Evolutionary conservation across 768 basidiomycete species (phyloP).

Genomic region (Pleurotus platypus): DNA sequence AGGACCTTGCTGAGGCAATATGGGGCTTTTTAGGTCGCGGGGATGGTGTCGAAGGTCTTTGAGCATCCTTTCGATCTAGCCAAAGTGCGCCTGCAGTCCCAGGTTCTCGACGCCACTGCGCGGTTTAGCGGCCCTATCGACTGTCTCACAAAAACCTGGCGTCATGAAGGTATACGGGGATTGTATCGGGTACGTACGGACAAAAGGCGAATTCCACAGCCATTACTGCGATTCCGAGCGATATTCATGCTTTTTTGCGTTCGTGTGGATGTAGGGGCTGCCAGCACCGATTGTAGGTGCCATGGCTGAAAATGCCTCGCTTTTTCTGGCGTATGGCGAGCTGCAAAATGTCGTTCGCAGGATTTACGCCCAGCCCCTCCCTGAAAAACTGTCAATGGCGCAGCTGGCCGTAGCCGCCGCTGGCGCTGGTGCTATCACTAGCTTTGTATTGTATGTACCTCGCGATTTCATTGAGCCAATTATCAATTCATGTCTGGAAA

Average conservation of each 20-base stretch:
- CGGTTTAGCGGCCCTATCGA: slow-evolving; percentile 86
- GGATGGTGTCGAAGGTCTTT: slow-evolving; percentile 78
- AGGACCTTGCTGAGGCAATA: not conserved
- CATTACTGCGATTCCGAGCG: not conserved
- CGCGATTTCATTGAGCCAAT: not conserved
- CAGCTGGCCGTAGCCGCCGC: slow-evolving; percentile 82
- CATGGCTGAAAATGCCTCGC: slow-evolving; percentile 88
- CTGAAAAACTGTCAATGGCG: slow-evolving; percentile 53
- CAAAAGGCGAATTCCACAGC: too few relatives aligned
- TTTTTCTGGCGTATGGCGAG: slow-evolving; percentile 86
- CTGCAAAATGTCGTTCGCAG: slow-evolving; percentile 60
- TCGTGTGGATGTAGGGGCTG: slow-evolving; percentile 56
- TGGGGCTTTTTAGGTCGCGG: slow-evolving; percentile 53
- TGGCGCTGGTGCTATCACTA: slow-evolving; percentile 81
- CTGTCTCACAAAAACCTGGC: slow-evolving; percentile 81
- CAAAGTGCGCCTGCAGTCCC: slow-evolving; percentile 91
- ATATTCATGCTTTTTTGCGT: not conserved
- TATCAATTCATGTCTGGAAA: too few relatives aligned
- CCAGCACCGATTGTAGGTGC: slow-evolving; percentile 93
- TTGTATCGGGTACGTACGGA: slow-evolving; percentile 73
- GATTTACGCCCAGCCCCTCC: slow-evolving; percentile 27
- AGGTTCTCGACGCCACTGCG: slow-evolving; percentile 66
- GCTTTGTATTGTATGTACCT: slow-evolving; percentile 75
- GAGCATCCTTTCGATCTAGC: slow-evolving; percentile 96
- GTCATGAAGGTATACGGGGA: slow-evolving; percentile 77